Evolutionary conservation across 2,329 filamentous ascomycete genomes (phyloP), one percentile per base, ranked within the genome.

Genomic region (Botrytis cinerea): DNA sequence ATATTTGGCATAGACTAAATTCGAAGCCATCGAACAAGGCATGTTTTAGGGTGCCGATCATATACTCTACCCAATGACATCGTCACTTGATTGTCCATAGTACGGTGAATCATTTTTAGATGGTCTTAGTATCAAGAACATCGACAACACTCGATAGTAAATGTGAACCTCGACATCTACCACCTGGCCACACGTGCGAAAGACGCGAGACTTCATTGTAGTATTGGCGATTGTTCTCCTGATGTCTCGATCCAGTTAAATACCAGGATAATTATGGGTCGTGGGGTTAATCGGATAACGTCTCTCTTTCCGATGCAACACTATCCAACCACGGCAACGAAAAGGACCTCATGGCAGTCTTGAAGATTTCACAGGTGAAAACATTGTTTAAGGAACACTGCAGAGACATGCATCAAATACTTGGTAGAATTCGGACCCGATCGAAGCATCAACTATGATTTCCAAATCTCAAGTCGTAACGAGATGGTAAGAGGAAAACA

Each of bases 161-260:
- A 32, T 35, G 45, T 54, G 32, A 57, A 54, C 46, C 70, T 43
- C 45, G 38, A 57, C 25, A 66, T 43, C 7, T 40, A 25, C 46
- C 6, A 20, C 25, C 28, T 14, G 61, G 43, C 54, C n/a, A 69
- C 63, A 73, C 71, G 71, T 73, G 71, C 40, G 71, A 69, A 61
- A 60, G 63, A 48, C 57, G 59, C 40, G 71, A 43, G 71, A 73
- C 71, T 43, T 35, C 25, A 69, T 73, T 69, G 71, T 69, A 18
- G 63, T 48, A 48, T 69, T 68, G 48, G 18, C 10, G 66, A 43
- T 32, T 68, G 66, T 69, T 57, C 66, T 57, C 48, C 66, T 68
- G 66, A 57, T 57, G 10, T 18, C 6, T 20, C n/a, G 38, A 9
- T 69, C 35, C 38, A 59, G 40, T 43, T 38, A 38, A 38, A 16